Evolutionary conservation across 305 asterid genomes (phyloP).

Genomic region (Salvia sclarea): DNA sequence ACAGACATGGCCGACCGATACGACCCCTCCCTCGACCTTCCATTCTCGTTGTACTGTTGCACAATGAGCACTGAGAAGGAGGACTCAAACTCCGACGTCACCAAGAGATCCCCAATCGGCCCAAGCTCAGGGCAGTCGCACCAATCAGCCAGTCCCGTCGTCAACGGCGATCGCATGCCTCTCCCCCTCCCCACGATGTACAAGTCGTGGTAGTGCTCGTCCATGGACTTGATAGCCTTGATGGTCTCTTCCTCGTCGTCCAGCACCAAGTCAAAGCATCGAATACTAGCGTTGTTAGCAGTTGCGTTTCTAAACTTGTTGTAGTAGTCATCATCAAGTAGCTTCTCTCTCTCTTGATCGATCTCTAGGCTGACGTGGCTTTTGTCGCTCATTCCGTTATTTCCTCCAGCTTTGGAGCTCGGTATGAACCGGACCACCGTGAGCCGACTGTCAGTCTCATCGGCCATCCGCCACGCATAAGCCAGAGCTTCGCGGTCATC

Average conservation of each 20-base stretch:
- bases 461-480: constrained; percentile 82
- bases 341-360: constrained; percentile 54
- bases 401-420: constrained; percentile 13
- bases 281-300: constrained; percentile 37
- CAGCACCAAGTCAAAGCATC: constrained; percentile 56
- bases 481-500: constrained; percentile 89
- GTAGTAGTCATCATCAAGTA: constrained; percentile 69
- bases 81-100: constrained; percentile 81
- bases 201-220: constrained; percentile 58
- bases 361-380: constrained; percentile 48
- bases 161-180: constrained; percentile 61
- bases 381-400: not conserved
- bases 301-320: constrained; percentile 59
- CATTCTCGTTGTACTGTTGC: constrained; percentile 56
- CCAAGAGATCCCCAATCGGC: constrained; percentile 84
- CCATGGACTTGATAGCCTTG: constrained; percentile 79
- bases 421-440: constrained; percentile 71
- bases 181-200: constrained; percentile 84
- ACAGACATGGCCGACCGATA: constrained; percentile 44
- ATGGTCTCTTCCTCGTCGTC: constrained; percentile 83
- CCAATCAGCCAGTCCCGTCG: constrained; percentile 86
- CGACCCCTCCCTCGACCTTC: constrained; percentile 47
- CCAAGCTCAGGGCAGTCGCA: constrained; percentile 97
- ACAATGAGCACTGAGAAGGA: constrained; percentile 72
- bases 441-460: constrained; percentile 42